phyloP scores from a whole-genome alignment of 2,329 filamentous ascomycete species.

The Apiospora rasikravindrae region DNA sequence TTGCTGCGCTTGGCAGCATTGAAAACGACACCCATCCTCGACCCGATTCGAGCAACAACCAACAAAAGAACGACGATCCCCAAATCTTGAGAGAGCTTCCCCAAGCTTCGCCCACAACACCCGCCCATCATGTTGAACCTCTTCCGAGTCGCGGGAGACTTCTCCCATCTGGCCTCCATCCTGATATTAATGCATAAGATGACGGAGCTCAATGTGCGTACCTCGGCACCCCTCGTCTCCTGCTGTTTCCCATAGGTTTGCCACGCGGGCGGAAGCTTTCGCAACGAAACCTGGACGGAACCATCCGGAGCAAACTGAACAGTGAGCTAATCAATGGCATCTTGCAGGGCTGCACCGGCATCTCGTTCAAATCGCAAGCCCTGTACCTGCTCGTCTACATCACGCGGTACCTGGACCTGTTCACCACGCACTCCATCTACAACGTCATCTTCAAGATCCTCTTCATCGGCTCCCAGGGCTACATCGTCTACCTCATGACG shows the following conservation, averaged over 20 bases:
- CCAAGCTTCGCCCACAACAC: not conserved
- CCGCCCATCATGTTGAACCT: slow-evolving; percentile 53
- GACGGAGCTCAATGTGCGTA: slow-evolving; percentile 82
- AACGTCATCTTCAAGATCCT: slow-evolving; percentile 96
- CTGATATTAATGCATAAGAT: slow-evolving; percentile 97
- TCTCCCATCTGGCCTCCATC: slow-evolving; percentile 94
- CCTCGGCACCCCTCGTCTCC: not conserved
- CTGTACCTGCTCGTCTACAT: slow-evolving; percentile 94
- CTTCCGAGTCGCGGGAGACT: slow-evolving; percentile 72
- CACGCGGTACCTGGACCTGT: slow-evolving; percentile 91
- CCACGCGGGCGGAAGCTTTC: not conserved
- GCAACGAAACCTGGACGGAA: not conserved
- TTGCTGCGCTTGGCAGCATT: slow-evolving; percentile 18
- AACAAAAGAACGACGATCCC: not conserved
- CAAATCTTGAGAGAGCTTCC: not conserved
- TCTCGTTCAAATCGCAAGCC: slow-evolving; percentile 98
- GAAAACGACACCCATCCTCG: not conserved
- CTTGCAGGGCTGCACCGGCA: slow-evolving; percentile 86
- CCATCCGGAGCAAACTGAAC: not conserved
- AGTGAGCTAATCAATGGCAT: not conserved
- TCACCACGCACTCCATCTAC: slow-evolving; percentile 84
- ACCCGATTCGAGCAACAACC: not conserved
- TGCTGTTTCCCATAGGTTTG: not conserved
- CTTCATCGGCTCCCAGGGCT: slow-evolving; percentile 88
- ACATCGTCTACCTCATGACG: slow-evolving; percentile 98